Conservation (phyloP, 257 asterid species). For the Vinca minor region DNA sequence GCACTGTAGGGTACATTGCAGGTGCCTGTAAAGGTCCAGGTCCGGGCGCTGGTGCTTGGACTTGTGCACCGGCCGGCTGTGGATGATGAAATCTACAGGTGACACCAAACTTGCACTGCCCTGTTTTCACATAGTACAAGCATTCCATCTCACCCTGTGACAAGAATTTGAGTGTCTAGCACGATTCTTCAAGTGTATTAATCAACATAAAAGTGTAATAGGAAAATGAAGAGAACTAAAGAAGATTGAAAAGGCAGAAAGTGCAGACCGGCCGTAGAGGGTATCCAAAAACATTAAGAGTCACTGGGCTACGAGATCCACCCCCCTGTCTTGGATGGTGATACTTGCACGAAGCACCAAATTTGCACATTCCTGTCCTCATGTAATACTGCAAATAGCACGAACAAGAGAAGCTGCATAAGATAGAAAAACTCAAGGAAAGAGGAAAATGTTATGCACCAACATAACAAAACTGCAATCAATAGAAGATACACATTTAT, state of each 20-base stretch:
- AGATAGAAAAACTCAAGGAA: neutral
- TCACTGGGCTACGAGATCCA: slow-evolving; percentile 53
- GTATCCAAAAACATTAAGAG: slow-evolving; percentile 61
- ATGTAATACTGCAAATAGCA: slow-evolving; percentile 61
- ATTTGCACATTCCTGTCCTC: slow-evolving; percentile 89
- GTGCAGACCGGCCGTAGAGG: slow-evolving; percentile 77
- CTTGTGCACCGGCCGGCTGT: slow-evolving; percentile 64
- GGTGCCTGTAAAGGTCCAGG: slow-evolving; percentile 48
- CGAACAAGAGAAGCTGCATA: slow-evolving; percentile 1
- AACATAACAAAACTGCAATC: neutral
- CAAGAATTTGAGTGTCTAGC: slow-evolving; percentile 22
- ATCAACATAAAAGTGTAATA: slow-evolving; percentile 13
- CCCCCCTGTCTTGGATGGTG: slow-evolving; percentile 86
- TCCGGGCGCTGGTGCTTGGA: slow-evolving; percentile 41
- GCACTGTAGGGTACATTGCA: slow-evolving; percentile 46
- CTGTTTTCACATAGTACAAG: slow-evolving; percentile 71
- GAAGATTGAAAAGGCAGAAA: slow-evolving; percentile 14
- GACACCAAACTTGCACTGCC: slow-evolving; percentile 84
- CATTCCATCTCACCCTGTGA: slow-evolving; percentile 95
- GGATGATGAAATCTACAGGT: slow-evolving; percentile 97
- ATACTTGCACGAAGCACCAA: slow-evolving; percentile 89
- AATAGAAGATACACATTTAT: neutral
- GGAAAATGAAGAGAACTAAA: slow-evolving; percentile 7
- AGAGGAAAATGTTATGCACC: neutral
- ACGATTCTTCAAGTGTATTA: slow-evolving; percentile 13